A percentile compares a stretch with the other conserved stretches of the same genome.
These are phyloP conservation scores for Chernovozyma aurita DNA, from an alignment of 1,139 yeast species.

Conservation along the genomic window DNA sequence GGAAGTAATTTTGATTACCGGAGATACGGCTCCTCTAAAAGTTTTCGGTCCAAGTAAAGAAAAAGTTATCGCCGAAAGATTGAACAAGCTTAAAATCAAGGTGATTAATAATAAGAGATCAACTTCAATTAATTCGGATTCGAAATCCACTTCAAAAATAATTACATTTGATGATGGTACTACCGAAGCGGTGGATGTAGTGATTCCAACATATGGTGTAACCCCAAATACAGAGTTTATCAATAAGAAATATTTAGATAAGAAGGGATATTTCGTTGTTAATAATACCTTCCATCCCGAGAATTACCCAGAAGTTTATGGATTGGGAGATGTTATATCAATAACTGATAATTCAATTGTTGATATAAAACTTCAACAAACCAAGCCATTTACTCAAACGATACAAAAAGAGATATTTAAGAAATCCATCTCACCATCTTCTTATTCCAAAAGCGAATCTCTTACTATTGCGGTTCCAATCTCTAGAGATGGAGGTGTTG, in stretches of 20 bases:
- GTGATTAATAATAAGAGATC: constrained; percentile 20
- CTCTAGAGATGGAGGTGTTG: constrained; percentile 35
- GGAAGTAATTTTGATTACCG: constrained; percentile 25
- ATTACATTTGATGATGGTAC: constrained; percentile 15
- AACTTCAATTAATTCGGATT: constrained; percentile 4
- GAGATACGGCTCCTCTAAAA: constrained; percentile 21
- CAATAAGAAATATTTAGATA: constrained; percentile 13
- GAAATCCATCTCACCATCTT: constrained; percentile 13
- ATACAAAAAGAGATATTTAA: constrained; percentile 16
- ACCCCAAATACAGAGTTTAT: constrained; percentile 25
- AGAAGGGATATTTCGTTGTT: constrained; percentile 20
- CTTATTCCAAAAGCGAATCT: constrained; percentile 3
- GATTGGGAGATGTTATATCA: constrained; percentile 29
- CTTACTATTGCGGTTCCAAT: constrained; percentile 24
- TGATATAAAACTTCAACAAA: constrained; percentile 24
- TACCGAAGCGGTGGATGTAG: constrained; percentile 20
- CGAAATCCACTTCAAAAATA: constrained; percentile 1
- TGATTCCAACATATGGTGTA: constrained; percentile 19
- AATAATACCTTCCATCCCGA: constrained; percentile 22
- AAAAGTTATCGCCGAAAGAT: constrained; percentile 15
- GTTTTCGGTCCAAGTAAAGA: constrained; percentile 12
- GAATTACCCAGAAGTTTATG: constrained; percentile 22
- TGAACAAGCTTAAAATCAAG: constrained; percentile 20
- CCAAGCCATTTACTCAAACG: constrained; percentile 14
- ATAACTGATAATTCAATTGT: constrained; percentile 18